Conservation (phyloP, 352 stramenopile genomes). For the Peronospora tabacina region DNA sequence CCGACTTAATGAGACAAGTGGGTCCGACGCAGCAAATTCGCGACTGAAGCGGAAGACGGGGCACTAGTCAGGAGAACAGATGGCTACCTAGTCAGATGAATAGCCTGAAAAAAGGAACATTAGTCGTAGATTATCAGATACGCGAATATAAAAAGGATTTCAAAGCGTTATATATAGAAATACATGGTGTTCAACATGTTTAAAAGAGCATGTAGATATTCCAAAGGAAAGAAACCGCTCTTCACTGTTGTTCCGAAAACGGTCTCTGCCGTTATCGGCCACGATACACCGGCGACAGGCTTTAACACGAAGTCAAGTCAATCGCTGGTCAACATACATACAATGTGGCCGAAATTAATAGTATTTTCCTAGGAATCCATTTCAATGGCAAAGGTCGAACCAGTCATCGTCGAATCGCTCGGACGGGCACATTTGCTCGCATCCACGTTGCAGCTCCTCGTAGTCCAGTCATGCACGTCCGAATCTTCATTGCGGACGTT, state of each 20-base stretch:
- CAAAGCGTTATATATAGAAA: too few species aligned
- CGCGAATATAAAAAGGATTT: too few species aligned
- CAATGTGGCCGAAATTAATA: too few species aligned
- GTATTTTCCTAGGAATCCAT: too few species aligned
- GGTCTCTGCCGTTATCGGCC: conserved; percentile 12
- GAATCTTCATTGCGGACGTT: conserved; percentile 6
- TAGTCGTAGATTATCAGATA: neutral
- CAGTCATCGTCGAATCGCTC: too few species aligned
- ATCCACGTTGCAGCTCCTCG: conserved; percentile 9
- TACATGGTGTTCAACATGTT: too few species aligned
- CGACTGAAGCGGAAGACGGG: conserved; percentile 8
- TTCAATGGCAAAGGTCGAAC: too few species aligned
- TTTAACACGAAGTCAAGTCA: neutral
- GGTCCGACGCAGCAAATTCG: conserved; percentile 14
- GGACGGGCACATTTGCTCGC: too few species aligned
- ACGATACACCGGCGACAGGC: too few species aligned
- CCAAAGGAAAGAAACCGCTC: neutral
- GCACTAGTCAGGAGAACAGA: conserved; percentile 1
- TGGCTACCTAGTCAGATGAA: conserved; percentile 23
- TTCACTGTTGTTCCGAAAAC: conserved; percentile 6
- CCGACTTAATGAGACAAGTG: neutral
- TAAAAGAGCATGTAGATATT: too few species aligned
- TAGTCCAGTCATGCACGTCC: conserved; percentile 8
- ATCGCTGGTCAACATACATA: neutral
- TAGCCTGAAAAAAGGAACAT: neutral